Conservation (phyloP, 1,284 basidiomycete genomes). For the Earliella scabrosa region DNA sequence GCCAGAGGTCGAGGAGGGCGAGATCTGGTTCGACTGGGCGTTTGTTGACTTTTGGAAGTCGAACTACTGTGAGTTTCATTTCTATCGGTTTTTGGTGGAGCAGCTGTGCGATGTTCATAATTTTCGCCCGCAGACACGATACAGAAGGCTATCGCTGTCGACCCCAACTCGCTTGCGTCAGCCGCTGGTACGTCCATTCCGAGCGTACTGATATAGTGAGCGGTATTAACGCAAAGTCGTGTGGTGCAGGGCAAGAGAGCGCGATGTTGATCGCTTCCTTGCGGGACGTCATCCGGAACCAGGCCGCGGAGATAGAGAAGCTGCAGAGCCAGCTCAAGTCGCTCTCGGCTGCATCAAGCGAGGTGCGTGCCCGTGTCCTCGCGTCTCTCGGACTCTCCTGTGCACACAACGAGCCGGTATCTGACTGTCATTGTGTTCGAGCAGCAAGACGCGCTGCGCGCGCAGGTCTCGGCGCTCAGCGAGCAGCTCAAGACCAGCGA, state of each 20-base stretch:
- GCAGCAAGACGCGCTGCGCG: constrained; percentile 41
- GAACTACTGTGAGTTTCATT: constrained; percentile 79
- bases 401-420: constrained; percentile 29
- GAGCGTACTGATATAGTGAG: too few relatives aligned
- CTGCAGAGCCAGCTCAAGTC: constrained; percentile 60
- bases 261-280: constrained; percentile 82
- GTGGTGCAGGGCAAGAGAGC: constrained; percentile 67
- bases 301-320: constrained; percentile 76
- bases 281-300: constrained; percentile 79
- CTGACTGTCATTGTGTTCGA: background rate
- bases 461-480: constrained; percentile 49
- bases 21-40: constrained; percentile 97
- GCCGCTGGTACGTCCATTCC: constrained; percentile 60
- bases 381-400: constrained; percentile 8
- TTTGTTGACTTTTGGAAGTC: constrained; percentile 99
- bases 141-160: constrained; percentile 66
- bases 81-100: background rate
- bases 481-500: constrained; percentile 58
- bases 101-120: background rate
- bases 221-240: background rate
- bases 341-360: constrained; percentile 21
- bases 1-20: constrained; percentile 60
- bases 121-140: constrained; percentile 55
- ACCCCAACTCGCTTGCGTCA: constrained; percentile 65
- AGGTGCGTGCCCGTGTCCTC: constrained; percentile 25